Evolutionary conservation across 345 rosid genomes (phyloP).

Genomic region (Moringa oleifera): DNA sequence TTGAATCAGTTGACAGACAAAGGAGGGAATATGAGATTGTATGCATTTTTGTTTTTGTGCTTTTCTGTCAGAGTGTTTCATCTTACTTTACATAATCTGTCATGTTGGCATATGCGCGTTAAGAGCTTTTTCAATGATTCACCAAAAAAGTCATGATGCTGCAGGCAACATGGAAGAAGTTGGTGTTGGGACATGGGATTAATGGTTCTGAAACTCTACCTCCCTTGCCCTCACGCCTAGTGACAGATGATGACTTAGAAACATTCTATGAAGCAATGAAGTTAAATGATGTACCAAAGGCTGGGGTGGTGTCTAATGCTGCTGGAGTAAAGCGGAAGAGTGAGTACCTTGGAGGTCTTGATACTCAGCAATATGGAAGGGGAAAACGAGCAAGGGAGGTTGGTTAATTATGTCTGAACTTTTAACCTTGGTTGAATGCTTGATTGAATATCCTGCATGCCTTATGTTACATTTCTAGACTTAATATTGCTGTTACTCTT

Average conservation of each 20-base stretch:
- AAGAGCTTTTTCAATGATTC: constrained; percentile 15
- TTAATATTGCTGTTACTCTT: background rate
- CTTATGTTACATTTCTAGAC: background rate
- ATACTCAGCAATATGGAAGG: constrained; percentile 79
- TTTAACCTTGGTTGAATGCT: background rate
- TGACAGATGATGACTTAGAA: constrained; percentile 76
- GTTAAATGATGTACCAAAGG: constrained; percentile 54
- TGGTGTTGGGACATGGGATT: constrained; percentile 42
- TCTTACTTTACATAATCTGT: background rate
- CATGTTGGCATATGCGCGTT: background rate
- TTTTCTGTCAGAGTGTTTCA: constrained; percentile 1
- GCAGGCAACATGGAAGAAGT: constrained; percentile 69
- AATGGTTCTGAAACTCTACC: constrained; percentile 37
- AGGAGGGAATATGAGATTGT: constrained; percentile 77
- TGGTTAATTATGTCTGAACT: constrained; percentile 23
- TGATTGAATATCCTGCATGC: background rate
- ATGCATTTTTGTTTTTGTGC: constrained; percentile 15
- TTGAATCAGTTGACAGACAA: constrained; percentile 74
- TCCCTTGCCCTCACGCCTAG: constrained; percentile 75
- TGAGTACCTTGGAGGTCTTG: constrained; percentile 49
- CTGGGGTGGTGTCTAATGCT: constrained; percentile 35
- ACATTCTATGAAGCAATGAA: constrained; percentile 67
- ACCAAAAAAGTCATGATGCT: constrained; percentile 8
- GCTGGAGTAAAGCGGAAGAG: constrained; percentile 63
- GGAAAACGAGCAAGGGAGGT: constrained; percentile 98